Evolutionary conservation across 2,329 filamentous ascomycete genomes (phyloP), one percentile per base, ranked within the genome.

Genomic region (Daldinia sp.): DNA sequence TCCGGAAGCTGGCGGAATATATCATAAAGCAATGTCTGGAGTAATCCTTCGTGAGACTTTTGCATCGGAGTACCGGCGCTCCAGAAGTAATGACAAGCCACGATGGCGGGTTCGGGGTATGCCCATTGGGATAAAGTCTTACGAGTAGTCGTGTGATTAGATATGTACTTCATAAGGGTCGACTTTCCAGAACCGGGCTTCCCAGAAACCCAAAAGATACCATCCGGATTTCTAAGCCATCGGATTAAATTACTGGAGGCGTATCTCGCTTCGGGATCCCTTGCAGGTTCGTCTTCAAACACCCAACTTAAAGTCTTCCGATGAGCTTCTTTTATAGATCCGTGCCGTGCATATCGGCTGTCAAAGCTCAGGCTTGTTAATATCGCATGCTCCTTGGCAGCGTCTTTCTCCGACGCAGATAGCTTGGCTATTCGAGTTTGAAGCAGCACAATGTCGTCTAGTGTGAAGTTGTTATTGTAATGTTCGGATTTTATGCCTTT

Each of bases 121-220:
- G 52, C 39, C 52, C 52, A 55, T 8, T 35, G 10, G 11, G n/a
- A 8, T 1, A 48, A 13, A 11, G 29, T 10, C 19, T 47, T 15
- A 4, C 10, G 8, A 10, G 39, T 47, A 11, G 9, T 32, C 3
- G 15, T 11, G 19, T 55, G 27, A 8, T 25, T 19, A 6, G 39
- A 11, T 13, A 55, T 25, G 4, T 32, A 55, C 23, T 55, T 55
- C 52, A 55, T 55, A 10, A 55, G 21, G 4, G 52, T 55, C 10
- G 52, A 48, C 17, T 55, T 55, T 7, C 52, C 52, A 15, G 37
- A 34, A 4, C 52, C 52, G 4, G 50, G 21, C 25, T 37, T 53
- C 4, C 50, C 50, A 13, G 50, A 53, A 9, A 53, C 15, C 50
- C 50, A 53, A 27, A 53, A 53, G 13, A 43, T 41, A 10, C 50